Evolutionary conservation across 768 basidiomycete species (phyloP).

Genomic region (Leccinum rimulosum): DNA sequence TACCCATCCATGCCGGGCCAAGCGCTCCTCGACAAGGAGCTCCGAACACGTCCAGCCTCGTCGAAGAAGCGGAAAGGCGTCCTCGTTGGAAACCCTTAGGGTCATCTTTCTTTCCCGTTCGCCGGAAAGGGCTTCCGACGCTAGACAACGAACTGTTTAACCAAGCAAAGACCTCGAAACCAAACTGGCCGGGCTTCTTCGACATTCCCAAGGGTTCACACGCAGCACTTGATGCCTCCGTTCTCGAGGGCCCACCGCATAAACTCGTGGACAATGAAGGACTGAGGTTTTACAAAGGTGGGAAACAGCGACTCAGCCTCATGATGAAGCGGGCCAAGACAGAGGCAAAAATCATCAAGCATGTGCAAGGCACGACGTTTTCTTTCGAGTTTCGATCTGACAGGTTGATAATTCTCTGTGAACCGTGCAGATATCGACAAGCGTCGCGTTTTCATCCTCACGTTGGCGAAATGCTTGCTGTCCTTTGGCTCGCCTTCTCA

Average conservation of each 20-base stretch:
- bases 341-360: constrained; percentile 38
- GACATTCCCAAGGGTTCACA: constrained; percentile 18
- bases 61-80: constrained; percentile 5
- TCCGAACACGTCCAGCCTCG: constrained; percentile 2
- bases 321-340: constrained; percentile 32
- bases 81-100: constrained; percentile 8
- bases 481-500: constrained; percentile 95
- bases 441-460: constrained; percentile 74
- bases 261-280: constrained; percentile 15
- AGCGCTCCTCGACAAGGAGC: neutral
- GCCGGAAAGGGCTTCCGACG: constrained; percentile 9
- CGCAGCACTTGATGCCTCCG: constrained; percentile 13
- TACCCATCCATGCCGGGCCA: neutral
- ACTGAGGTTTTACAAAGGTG: constrained; percentile 30
- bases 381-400: neutral
- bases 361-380: constrained; percentile 43
- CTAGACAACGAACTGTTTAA: constrained; percentile 27
- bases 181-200: constrained; percentile 24
- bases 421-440: constrained; percentile 40
- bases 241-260: constrained; percentile 5
- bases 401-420: neutral
- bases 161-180: constrained; percentile 21
- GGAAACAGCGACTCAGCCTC: constrained; percentile 28
- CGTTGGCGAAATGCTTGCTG: constrained; percentile 83
- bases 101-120: constrained; percentile 17